Conservation (phyloP, 345 rosid species). For the Sisymbrium altissimum region DNA sequence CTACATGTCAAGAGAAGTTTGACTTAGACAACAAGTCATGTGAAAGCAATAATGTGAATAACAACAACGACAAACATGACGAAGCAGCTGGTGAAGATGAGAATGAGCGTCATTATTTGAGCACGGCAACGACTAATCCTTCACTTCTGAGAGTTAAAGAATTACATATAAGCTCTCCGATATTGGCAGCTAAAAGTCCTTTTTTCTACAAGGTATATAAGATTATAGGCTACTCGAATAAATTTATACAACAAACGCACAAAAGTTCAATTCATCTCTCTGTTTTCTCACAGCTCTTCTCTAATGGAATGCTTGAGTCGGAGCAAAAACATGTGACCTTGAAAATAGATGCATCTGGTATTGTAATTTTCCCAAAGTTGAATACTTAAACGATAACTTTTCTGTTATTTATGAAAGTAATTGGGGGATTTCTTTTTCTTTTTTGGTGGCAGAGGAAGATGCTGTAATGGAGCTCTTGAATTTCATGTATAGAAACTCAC, state of each 20-base stretch:
- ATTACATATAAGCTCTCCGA: constrained; percentile 66
- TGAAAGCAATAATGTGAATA: constrained; percentile 50
- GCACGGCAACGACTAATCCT: constrained; percentile 33
- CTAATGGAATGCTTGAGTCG: constrained; percentile 76
- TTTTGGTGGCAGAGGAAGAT: constrained; percentile 58
- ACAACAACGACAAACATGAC: constrained; percentile 52
- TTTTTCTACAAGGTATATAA: constrained; percentile 65
- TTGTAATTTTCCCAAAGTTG: not conserved
- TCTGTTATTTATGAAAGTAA: not conserved
- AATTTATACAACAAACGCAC: too few species aligned
- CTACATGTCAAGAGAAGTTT: constrained; percentile 47
- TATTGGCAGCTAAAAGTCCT: constrained; percentile 77
- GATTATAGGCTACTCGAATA: not conserved
- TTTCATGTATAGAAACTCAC: constrained; percentile 60
- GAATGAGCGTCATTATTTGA: constrained; percentile 33
- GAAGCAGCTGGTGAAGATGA: too few species aligned
- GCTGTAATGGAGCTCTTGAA: constrained; percentile 74
- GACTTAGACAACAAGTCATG: constrained; percentile 48
- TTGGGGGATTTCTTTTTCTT: not conserved
- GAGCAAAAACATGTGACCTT: constrained; percentile 67
- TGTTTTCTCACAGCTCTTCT: constrained; percentile 52
- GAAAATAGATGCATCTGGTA: constrained; percentile 70
- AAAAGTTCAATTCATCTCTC: not conserved
- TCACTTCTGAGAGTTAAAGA: constrained; percentile 49
- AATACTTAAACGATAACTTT: not conserved